Evolutionary conservation across 441 rosid genomes (phyloP).

Genomic region (Hura crepitans): DNA sequence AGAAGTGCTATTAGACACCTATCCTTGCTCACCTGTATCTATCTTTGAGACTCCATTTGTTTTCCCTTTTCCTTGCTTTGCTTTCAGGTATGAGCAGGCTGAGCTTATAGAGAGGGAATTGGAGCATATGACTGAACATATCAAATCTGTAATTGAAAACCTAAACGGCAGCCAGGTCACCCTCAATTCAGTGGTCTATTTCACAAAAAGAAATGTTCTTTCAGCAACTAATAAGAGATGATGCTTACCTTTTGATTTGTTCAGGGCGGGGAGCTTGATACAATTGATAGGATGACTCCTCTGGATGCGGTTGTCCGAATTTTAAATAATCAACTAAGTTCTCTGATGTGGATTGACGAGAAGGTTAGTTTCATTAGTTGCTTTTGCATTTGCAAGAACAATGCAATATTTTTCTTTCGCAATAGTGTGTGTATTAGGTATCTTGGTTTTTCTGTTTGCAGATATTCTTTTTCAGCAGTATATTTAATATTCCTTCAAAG

Average conservation of each 20-base stretch:
- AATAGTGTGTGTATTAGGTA: background rate
- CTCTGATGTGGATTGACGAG: slow-evolving; percentile 96
- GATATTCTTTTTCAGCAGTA: background rate
- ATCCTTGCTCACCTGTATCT: background rate
- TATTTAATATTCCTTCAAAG: too few species aligned
- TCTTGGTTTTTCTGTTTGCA: background rate
- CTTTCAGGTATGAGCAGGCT: slow-evolving; percentile 82
- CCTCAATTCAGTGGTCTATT: slow-evolving; percentile 8
- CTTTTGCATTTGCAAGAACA: background rate
- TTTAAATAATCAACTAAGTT: slow-evolving; percentile 92
- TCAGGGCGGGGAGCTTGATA: slow-evolving; percentile 84
- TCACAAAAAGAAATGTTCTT: background rate
- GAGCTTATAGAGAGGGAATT: slow-evolving; percentile 83
- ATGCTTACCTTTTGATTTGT: slow-evolving; percentile 22
- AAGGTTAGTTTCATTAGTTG: slow-evolving; percentile 48
- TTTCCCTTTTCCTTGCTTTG: background rate
- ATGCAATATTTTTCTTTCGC: background rate
- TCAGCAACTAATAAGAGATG: slow-evolving; percentile 3
- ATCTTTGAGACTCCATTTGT: background rate
- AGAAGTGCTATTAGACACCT: background rate
- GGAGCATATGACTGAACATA: slow-evolving; percentile 90
- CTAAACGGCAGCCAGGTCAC: slow-evolving; percentile 73
- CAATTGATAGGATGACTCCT: slow-evolving; percentile 78
- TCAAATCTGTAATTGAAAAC: slow-evolving; percentile 71
- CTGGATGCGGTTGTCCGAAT: slow-evolving; percentile 81